Base-by-base conservation (phyloP, 2,329 filamentous ascomycete species). In the Calonectria multiphialidica region DNA sequence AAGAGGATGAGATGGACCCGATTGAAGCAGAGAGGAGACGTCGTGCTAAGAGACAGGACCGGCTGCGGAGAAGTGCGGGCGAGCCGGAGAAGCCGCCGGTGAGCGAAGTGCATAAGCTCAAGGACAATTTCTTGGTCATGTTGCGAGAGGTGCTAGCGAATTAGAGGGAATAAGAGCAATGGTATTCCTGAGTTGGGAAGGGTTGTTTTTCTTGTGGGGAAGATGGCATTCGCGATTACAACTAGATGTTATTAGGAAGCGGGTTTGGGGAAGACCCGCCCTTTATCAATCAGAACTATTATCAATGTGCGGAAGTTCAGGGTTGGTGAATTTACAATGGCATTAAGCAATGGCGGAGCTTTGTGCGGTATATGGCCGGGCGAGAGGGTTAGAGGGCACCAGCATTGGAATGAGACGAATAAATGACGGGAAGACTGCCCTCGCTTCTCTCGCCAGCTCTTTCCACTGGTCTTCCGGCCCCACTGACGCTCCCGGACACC, bases 1-100 rank as follows among this genome's bases (percentile, higher is more conserved):
- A 89, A 15, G 93, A 94, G 65, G 95, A 97, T 70, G 93, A 96
- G 71, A 84, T 94, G 72, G 96, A 98, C 80, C 95, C 96, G 1
- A 97, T 99, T 75, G 92, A 92, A 74, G 94, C 94, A 7, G 97
- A 98, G 87, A 88, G 96, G 72, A 93, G 92, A 79, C 89, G 95
- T 72, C 89, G 96, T 74, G 89, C 91, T 10, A 94, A 93, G 86
- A 91, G 90, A 77, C 94, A 96, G 80, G 96, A 98, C 81, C 90
- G 93, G 72, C 87, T 99, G 66, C 90, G 95, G 75, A 88, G 95
- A 66, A 93, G 90, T 50, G 95, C 95, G 1, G 95, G 95, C 37
- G 95, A 98, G 85, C 95, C 95, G 1, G 86, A 88, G 65, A 98
- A 98, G 85, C 95, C 95, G 4, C 84, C 87, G 2, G 90, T 98